phyloP scores from a whole-genome alignment of 2,329 filamentous ascomycete genomes.

The Myriangium duriaei region DNA sequence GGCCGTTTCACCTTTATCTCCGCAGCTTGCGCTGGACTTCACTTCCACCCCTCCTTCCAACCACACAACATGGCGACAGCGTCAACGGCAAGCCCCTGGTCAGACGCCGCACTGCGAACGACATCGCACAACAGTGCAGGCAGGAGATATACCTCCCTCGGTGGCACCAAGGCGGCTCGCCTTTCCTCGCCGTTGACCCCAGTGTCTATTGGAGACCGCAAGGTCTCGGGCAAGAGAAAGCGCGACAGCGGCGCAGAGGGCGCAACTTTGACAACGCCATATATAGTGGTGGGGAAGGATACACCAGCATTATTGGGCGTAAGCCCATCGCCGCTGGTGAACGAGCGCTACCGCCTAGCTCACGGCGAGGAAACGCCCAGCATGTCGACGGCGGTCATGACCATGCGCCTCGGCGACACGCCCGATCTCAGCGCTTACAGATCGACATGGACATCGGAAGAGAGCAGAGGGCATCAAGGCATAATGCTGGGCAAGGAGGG shows the following conservation, averaged over 20 bases:
- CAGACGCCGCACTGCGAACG: too few species aligned
- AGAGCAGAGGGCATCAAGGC: neutral
- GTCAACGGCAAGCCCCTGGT: too few species aligned
- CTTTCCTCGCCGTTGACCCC: constrained; percentile 2
- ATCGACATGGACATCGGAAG: constrained; percentile 16
- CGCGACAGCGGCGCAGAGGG: constrained; percentile 1
- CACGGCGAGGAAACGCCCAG: constrained; percentile 38
- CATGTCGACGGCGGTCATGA: constrained; percentile 20
- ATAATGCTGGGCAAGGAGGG: constrained; percentile 22
- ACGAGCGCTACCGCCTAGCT: constrained; percentile 39
- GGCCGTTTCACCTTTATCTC: too few species aligned
- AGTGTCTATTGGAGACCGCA: neutral
- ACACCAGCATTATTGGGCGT: neutral
- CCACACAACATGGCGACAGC: too few species aligned
- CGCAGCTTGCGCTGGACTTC: too few species aligned
- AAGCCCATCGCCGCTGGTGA: constrained; percentile 28
- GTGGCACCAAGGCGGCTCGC: too few species aligned
- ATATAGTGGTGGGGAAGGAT: neutral
- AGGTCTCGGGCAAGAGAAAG: constrained; percentile 7
- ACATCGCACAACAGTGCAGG: too few species aligned
- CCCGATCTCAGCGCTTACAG: constrained; percentile 18
- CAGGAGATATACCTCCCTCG: too few species aligned
- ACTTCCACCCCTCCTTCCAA: too few species aligned
- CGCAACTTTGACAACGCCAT: neutral
- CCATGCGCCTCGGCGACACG: constrained; percentile 24